A percentile compares a stretch with the other conserved stretches of the same genome.
phyloP scores from a whole-genome alignment of 108 stramenopile species.

The Fragilaria radians region DNA sequence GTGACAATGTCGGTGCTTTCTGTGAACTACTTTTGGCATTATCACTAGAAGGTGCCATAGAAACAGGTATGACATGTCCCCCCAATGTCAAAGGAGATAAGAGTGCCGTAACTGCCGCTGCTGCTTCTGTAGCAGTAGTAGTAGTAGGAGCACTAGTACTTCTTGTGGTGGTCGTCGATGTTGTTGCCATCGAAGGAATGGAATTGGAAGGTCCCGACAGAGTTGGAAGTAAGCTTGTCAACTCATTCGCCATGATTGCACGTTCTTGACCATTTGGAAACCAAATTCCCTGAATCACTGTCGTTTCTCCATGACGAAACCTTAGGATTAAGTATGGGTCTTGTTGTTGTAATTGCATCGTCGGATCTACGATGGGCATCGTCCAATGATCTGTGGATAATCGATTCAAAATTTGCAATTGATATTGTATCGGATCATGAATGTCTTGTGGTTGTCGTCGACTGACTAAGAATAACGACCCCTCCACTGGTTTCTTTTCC shows the following conservation, averaged over 20 bases:
- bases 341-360: slow-evolving; percentile 65
- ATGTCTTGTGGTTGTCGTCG: slow-evolving; percentile 15
- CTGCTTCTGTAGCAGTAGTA: background rate
- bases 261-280: slow-evolving; percentile 67
- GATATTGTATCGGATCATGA: too few relatives aligned
- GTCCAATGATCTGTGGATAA: slow-evolving; percentile 59
- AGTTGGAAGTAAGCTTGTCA: slow-evolving; percentile 37
- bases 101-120: slow-evolving; percentile 9
- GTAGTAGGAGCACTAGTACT: background rate
- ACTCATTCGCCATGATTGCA: slow-evolving; percentile 28
- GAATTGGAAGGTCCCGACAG: slow-evolving; percentile 7
- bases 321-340: slow-evolving; percentile 76
- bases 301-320: slow-evolving; percentile 13
- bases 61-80: too few relatives aligned
- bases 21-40: background rate
- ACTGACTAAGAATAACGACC: slow-evolving; percentile 55
- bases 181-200: slow-evolving; percentile 15
- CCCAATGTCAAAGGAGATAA: slow-evolving; percentile 26
- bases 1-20: background rate
- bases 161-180: slow-evolving; percentile 13
- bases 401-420: slow-evolving; percentile 60
- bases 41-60: background rate
- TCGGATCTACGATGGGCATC: slow-evolving; percentile 28
- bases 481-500: slow-evolving; percentile 67
- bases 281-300: slow-evolving; percentile 62